Conservation (phyloP, 1,284 basidiomycete species). For the Takashimella koratensis region DNA sequence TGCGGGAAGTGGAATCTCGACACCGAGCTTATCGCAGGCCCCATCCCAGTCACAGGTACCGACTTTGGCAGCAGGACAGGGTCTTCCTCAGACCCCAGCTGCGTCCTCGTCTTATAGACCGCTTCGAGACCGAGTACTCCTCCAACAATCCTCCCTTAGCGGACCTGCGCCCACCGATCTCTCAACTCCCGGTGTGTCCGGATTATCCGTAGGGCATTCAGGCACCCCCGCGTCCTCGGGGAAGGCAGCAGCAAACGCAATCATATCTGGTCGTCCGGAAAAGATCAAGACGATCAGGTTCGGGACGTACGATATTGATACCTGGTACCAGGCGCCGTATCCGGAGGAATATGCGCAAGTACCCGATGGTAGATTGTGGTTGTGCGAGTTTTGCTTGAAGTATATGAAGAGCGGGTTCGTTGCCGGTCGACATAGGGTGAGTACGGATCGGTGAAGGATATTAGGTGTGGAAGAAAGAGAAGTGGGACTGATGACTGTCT, state of each 20-base stretch:
- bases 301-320: constrained; percentile 91
- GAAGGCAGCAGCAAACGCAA: background rate
- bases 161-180: constrained; percentile 11
- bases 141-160: constrained; percentile 26
- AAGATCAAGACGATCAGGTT: constrained; percentile 83
- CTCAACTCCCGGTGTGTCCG: background rate
- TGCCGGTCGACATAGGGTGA: constrained; percentile 76
- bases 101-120: constrained; percentile 22
- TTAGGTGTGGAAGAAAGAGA: background rate
- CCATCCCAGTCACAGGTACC: no score
- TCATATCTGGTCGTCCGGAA: constrained; percentile 18
- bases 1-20: background rate
- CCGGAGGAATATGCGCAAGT: constrained; percentile 95
- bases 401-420: constrained; percentile 97
- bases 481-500: constrained; percentile 8
- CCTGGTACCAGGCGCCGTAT: constrained; percentile 99
- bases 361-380: constrained; percentile 89
- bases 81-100: background rate
- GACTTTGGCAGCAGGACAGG: background rate
- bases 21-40: background rate
- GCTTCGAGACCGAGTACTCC: constrained; percentile 38
- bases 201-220: background rate
- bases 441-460: constrained; percentile 31
- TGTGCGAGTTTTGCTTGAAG: constrained; percentile 97
- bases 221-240: background rate